These are phyloP conservation scores for Termitomyces sp. DNA, from an alignment of 768 basidiomycete species.

Conservation along the genomic window DNA sequence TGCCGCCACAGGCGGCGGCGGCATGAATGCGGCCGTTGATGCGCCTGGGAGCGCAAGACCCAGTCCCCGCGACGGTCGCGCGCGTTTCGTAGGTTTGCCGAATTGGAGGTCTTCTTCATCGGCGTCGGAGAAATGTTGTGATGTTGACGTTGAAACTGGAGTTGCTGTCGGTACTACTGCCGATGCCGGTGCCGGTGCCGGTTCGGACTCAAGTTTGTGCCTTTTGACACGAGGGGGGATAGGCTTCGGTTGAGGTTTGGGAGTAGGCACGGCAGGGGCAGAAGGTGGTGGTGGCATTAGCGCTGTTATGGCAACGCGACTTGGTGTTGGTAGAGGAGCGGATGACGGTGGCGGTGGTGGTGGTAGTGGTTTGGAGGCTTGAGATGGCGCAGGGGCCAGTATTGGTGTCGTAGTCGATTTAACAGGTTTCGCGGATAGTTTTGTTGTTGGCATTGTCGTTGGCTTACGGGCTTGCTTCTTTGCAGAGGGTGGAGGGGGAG, in stretches of 20 bases:
- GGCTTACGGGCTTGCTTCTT: background rate
- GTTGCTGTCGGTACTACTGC: background rate
- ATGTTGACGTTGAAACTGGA: background rate
- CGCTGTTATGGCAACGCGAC: constrained; percentile 1
- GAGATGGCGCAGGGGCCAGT: background rate
- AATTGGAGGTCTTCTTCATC: constrained; percentile 47
- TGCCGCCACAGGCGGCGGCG: constrained; percentile 16
- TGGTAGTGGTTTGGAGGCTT: constrained; percentile 14
- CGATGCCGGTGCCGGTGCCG: background rate
- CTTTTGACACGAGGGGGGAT: constrained; percentile 13
- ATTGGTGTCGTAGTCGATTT: background rate
- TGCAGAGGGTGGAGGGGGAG: background rate
- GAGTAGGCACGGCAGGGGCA: background rate
- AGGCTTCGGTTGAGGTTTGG: constrained; percentile 8
- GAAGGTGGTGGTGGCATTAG: background rate
- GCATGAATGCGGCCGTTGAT: constrained; percentile 21
- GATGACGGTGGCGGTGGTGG: constrained; percentile 11
- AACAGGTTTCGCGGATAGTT: background rate
- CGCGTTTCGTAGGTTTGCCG: constrained; percentile 40
- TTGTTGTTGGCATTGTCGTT: background rate
- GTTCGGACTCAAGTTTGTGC: constrained; percentile 20
- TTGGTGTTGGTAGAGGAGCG: constrained; percentile 7
- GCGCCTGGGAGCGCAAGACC: constrained; percentile 35
- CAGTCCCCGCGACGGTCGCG: constrained; percentile 18
- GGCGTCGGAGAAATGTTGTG: constrained; percentile 19